A percentile compares a stretch with the other conserved stretches of the same genome.
Conservation (phyloP, 179 eudicot species). For the Nepenthes alata region DNA sequence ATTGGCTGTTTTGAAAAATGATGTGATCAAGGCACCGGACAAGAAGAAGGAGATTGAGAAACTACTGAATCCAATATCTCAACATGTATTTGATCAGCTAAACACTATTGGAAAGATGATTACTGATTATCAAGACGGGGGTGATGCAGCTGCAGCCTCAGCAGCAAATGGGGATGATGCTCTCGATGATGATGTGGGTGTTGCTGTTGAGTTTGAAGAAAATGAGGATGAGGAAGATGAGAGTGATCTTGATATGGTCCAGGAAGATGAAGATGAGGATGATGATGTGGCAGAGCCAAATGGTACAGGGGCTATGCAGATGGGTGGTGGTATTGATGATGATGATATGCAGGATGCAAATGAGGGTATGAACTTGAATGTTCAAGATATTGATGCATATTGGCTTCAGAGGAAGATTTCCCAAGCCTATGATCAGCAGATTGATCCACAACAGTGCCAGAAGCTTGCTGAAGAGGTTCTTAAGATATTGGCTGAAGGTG, state of each 20-base stretch:
- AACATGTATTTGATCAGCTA: slow-evolving; percentile 52
- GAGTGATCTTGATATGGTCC: slow-evolving; percentile 72
- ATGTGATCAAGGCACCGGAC: slow-evolving; percentile 46
- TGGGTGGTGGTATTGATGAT: slow-evolving; percentile 84
- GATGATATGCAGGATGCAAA: slow-evolving; percentile 64
- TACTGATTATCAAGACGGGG: slow-evolving; percentile 70
- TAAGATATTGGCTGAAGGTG: slow-evolving; percentile 72
- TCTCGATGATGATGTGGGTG: slow-evolving; percentile 81
- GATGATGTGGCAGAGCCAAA: slow-evolving; percentile 51
- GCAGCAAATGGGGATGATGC: slow-evolving; percentile 53
- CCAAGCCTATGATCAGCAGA: slow-evolving; percentile 75
- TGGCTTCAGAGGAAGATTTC: slow-evolving; percentile 98
- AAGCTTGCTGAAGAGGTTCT: slow-evolving; percentile 88
- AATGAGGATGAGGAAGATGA: slow-evolving; percentile 90
- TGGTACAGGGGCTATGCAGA: slow-evolving; percentile 72
- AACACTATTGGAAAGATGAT: slow-evolving; percentile 68
- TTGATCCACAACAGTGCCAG: slow-evolving; percentile 89
- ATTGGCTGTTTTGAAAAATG: slow-evolving; percentile 70
- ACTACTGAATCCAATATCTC: slow-evolving; percentile 49
- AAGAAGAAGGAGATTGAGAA: slow-evolving; percentile 92
- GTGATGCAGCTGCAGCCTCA: slow-evolving; percentile 31
- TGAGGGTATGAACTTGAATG: slow-evolving; percentile 79
- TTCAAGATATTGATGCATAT: slow-evolving; percentile 90
- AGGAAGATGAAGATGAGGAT: slow-evolving; percentile 81
- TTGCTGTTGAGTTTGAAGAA: slow-evolving; percentile 97